Conservation (phyloP, 2,329 filamentous ascomycete genomes). For the Graphilbum ipis-grandicollis region DNA sequence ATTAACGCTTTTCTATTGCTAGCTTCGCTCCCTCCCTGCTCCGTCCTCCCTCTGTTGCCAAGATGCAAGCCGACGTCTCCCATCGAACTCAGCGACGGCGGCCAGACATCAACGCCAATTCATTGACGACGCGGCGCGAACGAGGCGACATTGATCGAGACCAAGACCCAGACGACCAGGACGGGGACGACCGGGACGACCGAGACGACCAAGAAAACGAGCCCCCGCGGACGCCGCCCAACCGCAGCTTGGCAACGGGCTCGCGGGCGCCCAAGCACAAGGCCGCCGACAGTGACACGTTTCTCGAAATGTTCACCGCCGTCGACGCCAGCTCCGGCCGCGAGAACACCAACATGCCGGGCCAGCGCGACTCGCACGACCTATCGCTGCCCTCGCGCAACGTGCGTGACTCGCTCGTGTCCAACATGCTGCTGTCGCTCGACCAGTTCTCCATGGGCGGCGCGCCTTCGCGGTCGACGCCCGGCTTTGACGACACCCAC, state of each 20-base stretch:
- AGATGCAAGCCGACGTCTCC: constrained; percentile 4
- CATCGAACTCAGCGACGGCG: constrained; percentile 12
- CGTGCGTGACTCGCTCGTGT: constrained; percentile 77
- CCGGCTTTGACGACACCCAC: constrained; percentile 18
- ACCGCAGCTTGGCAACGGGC: constrained; percentile 1
- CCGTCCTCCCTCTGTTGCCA: background rate
- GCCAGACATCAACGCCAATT: constrained; percentile 19
- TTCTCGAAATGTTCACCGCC: constrained; percentile 13
- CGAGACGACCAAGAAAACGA: background rate
- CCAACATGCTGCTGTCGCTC: constrained; percentile 88
- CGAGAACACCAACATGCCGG: constrained; percentile 11
- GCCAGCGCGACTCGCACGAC: constrained; percentile 58
- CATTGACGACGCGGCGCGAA: constrained; percentile 1
- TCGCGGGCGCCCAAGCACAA: background rate
- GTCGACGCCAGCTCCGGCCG: constrained; percentile 16
- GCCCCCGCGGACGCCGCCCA: no score
- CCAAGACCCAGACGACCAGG: constrained; percentile 11
- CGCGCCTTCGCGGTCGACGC: constrained; percentile 8
- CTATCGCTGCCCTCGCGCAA: constrained; percentile 62
- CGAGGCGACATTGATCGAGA: no score
- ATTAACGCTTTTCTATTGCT: background rate
- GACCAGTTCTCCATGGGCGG: constrained; percentile 50
- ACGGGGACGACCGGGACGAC: constrained; percentile 13
- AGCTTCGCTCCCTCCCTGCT: background rate
- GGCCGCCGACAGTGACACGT: background rate